A percentile compares a stretch with the other conserved stretches of the same genome.
Evolutionary conservation across 2,329 filamentous ascomycete genomes (phyloP).

Genomic region (Akanthomyces uredinophilus): DNA sequence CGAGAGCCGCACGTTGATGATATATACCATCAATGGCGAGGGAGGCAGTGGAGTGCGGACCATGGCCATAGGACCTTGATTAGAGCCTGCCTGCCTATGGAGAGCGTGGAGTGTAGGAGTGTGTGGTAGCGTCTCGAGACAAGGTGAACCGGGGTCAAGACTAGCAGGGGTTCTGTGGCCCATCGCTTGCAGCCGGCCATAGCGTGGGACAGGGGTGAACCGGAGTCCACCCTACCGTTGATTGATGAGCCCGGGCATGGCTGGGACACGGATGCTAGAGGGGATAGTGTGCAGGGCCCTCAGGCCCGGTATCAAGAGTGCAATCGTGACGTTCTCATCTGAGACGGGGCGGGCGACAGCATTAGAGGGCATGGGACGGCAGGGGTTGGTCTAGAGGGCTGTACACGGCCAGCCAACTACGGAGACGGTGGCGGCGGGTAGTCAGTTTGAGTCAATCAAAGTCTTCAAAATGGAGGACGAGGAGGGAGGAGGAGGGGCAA

Average conservation of each 20-base stretch:
- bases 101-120: conserved; percentile 1
- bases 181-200: conserved; percentile 13
- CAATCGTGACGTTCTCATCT: conserved; percentile 11
- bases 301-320: conserved; percentile 6
- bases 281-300: conserved; percentile 12
- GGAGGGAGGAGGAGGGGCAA: background rate
- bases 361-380: background rate
- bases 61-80: conserved; percentile 6
- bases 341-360: conserved; percentile 8
- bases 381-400: background rate
- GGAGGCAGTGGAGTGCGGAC: conserved; percentile 12
- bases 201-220: conserved; percentile 2
- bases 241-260: background rate
- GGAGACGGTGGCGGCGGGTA: background rate
- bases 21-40: conserved; percentile 8
- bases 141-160: conserved; percentile 8
- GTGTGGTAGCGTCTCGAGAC: conserved; percentile 8
- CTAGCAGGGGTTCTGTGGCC: background rate
- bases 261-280: conserved; percentile 11
- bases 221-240: conserved; percentile 1
- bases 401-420: background rate
- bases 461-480: background rate
- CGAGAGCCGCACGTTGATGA: conserved; percentile 11
- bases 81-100: conserved; percentile 11
- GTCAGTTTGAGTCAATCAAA: conserved; percentile 3